A percentile compares a stretch with the other conserved stretches of the same genome.
Evolutionary conservation across 192 early-diverging fungal species (phyloP).

Genomic region (Linderina pennispora): DNA sequence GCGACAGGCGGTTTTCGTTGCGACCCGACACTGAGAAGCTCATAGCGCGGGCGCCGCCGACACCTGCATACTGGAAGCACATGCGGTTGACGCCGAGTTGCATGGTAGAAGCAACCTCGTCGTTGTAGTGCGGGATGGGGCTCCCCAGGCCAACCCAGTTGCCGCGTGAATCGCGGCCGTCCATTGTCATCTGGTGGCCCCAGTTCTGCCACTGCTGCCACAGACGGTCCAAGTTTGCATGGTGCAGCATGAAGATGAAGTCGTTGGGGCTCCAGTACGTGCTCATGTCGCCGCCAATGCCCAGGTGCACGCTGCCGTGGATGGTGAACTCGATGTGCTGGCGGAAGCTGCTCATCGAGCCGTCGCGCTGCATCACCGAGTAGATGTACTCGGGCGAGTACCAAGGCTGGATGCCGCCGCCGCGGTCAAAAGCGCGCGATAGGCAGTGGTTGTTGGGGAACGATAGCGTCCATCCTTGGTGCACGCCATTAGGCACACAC

Average conservation of each 20-base stretch:
- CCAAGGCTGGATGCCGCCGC: constrained; percentile 32
- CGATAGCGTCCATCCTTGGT: constrained; percentile 26
- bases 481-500: constrained; percentile 37
- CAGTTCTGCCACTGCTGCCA: constrained; percentile 53
- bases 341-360: constrained; percentile 40
- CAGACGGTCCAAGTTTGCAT: constrained; percentile 54
- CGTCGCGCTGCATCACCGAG: constrained; percentile 36
- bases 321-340: constrained; percentile 44
- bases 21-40: background rate
- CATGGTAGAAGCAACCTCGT: constrained; percentile 31
- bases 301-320: constrained; percentile 47
- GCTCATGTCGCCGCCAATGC: constrained; percentile 47
- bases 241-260: constrained; percentile 58
- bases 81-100: constrained; percentile 33
- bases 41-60: constrained; percentile 1
- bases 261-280: constrained; percentile 51
- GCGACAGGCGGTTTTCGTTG: constrained; percentile 5
- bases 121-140: constrained; percentile 29
- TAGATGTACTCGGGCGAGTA: constrained; percentile 45
- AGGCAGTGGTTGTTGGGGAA: constrained; percentile 43
- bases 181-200: constrained; percentile 33
- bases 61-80: constrained; percentile 36
- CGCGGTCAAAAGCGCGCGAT: constrained; percentile 20
- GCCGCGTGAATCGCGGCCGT: constrained; percentile 26
- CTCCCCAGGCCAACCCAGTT: constrained; percentile 17